A percentile compares a stretch with the other conserved stretches of the same genome.
These are phyloP conservation scores for Mycena indigotica DNA, from an alignment of 768 basidiomycete genomes.

Conservation along the genomic window DNA sequence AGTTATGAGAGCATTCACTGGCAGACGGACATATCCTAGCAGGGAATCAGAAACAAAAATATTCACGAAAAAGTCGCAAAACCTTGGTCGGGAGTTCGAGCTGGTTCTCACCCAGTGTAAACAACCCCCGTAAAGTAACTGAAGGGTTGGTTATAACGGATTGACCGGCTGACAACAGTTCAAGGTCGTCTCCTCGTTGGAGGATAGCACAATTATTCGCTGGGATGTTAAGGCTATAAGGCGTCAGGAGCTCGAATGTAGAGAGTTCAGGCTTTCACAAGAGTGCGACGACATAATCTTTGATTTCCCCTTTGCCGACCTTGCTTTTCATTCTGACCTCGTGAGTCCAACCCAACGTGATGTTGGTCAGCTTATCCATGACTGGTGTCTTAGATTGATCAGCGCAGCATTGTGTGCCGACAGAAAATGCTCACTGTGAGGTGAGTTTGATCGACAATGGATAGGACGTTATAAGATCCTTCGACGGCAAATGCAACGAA, in stretches of 20 bases:
- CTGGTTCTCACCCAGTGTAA: slow-evolving; percentile 82
- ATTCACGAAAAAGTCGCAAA: no score
- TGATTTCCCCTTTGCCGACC: slow-evolving; percentile 42
- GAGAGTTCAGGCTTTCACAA: slow-evolving; percentile 50
- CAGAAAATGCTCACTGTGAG: slow-evolving; percentile 43
- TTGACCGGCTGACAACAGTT: slow-evolving; percentile 78
- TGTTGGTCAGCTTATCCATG: slow-evolving; percentile 63
- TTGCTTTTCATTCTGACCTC: slow-evolving; percentile 79
- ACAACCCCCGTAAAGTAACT: slow-evolving; percentile 77
- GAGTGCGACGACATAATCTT: slow-evolving; percentile 76
- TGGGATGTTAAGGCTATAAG: slow-evolving; percentile 71
- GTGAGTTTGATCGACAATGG: slow-evolving; percentile 85
- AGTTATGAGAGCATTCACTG: not conserved
- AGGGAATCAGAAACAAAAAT: not conserved
- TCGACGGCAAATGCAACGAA: slow-evolving; percentile 78
- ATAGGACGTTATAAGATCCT: slow-evolving; percentile 78
- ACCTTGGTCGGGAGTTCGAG: slow-evolving; percentile 84
- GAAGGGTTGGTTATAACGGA: slow-evolving; percentile 84
- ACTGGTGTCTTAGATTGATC: slow-evolving; percentile 30
- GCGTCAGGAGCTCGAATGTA: not conserved
- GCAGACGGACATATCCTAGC: not conserved
- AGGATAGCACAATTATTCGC: slow-evolving; percentile 87
- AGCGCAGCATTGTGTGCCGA: not conserved
- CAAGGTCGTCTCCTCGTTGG: slow-evolving; percentile 78
- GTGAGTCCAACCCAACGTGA: slow-evolving; percentile 65